A percentile compares a stretch with the other conserved stretches of the same genome.
Evolutionary conservation across 75 land plant genomes (phyloP).

Genomic region (Azolla pinnata): DNA sequence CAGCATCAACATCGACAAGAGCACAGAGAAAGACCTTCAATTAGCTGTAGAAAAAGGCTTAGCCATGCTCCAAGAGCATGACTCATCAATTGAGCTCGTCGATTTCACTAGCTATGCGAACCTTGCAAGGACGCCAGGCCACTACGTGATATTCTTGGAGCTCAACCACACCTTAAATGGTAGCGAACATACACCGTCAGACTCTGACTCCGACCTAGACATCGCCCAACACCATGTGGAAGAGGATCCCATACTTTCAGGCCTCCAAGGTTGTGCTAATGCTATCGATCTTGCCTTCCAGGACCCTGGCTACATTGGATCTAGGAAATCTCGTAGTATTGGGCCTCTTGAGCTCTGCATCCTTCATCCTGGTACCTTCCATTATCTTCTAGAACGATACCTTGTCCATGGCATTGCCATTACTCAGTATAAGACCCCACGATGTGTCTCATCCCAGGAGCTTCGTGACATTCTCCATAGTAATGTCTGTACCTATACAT

Average conservation of each 20-base stretch:
- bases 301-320: constrained; percentile 43
- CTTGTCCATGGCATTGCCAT: not conserved
- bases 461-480: not conserved
- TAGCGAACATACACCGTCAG: no score
- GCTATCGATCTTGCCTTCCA: constrained; percentile 38
- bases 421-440: not conserved
- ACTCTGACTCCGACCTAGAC: not conserved
- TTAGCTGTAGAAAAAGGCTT: constrained; percentile 29
- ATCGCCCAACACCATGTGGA: not conserved
- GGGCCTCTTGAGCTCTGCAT: constrained; percentile 75
- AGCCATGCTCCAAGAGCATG: constrained; percentile 11
- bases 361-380: constrained; percentile 53
- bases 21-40: constrained; percentile 51
- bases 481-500: no score
- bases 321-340: constrained; percentile 30
- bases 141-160: constrained; percentile 71
- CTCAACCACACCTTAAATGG: no score
- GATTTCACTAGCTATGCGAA: constrained; percentile 65
- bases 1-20: constrained; percentile 55
- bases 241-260: constrained; percentile 16
- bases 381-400: not conserved
- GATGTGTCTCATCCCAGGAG: not conserved
- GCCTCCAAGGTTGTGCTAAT: constrained; percentile 27
- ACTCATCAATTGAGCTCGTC: constrained; percentile 37
- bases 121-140: constrained; percentile 12